These are phyloP conservation scores for Globisporangium okanoganense DNA, from an alignment of 352 stramenopile species.

Conservation along the genomic window DNA sequence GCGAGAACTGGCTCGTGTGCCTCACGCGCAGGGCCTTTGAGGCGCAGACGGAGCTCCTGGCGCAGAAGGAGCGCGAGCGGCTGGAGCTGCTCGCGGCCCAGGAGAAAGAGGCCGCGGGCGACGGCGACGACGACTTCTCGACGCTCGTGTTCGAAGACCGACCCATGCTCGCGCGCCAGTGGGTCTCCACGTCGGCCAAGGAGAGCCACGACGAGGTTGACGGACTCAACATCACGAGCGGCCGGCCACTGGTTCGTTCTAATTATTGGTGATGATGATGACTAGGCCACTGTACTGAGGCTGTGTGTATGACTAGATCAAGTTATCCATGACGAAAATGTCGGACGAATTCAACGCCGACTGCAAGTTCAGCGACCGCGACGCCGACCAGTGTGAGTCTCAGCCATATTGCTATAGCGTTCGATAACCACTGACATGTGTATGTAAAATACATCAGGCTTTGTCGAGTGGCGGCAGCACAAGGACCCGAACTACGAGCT, in stretches of 20 bases:
- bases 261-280: not conserved
- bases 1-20: slow-evolving; percentile 84
- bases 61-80: slow-evolving; percentile 39
- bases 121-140: slow-evolving; percentile 40
- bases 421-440: not conserved
- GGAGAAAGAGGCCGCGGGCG: slow-evolving; percentile 24
- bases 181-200: slow-evolving; percentile 39
- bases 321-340: slow-evolving; percentile 77
- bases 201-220: slow-evolving; percentile 72
- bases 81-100: slow-evolving; percentile 36
- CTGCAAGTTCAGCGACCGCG: slow-evolving; percentile 82
- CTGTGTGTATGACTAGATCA: slow-evolving; percentile 37
- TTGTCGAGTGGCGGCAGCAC: slow-evolving; percentile 84
- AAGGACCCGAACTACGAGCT: slow-evolving; percentile 85
- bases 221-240: slow-evolving; percentile 42
- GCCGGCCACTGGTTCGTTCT: slow-evolving; percentile 37
- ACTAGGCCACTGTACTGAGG: not conserved
- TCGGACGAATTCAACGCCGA: slow-evolving; percentile 79
- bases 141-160: slow-evolving; percentile 73
- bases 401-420: not conserved
- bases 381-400: slow-evolving; percentile 65
- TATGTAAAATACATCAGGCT: slow-evolving; percentile 27
- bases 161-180: slow-evolving; percentile 58
- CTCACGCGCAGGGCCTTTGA: slow-evolving; percentile 67
- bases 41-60: slow-evolving; percentile 58